These are phyloP conservation scores for Cystofilobasidium bisporidii DNA, from an alignment of 768 basidiomycete species.

Conservation along the genomic window DNA sequence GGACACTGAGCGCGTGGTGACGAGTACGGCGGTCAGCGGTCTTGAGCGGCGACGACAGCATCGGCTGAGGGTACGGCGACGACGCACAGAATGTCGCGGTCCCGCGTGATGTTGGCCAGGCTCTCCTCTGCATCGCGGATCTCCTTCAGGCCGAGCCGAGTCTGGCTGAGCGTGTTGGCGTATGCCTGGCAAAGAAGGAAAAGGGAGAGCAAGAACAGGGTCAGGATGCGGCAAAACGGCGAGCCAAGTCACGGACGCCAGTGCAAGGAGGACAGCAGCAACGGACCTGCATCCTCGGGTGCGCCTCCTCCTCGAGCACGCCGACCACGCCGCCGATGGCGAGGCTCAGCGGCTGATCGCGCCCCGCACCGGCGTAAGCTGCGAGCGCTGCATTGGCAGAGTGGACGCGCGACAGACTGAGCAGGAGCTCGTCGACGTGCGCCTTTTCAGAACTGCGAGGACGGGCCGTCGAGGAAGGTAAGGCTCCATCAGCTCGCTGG, in stretches of 20 bases:
- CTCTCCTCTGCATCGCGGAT: conserved; percentile 28
- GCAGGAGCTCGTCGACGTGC: conserved; percentile 25
- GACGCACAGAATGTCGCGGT: conserved; percentile 29
- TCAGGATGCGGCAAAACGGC: too few species aligned
- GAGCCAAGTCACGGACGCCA: too few species aligned
- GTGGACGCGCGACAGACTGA: conserved; percentile 22
- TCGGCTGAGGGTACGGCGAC: too few species aligned
- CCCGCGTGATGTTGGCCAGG: conserved; percentile 23
- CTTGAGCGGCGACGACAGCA: too few species aligned
- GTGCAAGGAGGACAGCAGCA: neutral
- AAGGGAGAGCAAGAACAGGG: too few species aligned
- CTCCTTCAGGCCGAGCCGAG: conserved; percentile 24
- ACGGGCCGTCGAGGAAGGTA: neutral
- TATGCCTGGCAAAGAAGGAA: too few species aligned
- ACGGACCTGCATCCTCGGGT: conserved; percentile 23
- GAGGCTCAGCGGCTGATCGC: conserved; percentile 18
- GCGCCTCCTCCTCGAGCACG: conserved; percentile 22
- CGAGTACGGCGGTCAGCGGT: too few species aligned
- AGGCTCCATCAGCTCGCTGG: neutral
- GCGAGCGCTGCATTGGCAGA: conserved; percentile 24
- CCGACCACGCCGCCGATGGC: conserved; percentile 26
- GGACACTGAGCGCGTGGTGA: too few species aligned
- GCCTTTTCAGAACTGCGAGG: conserved; percentile 22
- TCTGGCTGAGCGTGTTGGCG: conserved; percentile 16
- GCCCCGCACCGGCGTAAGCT: conserved; percentile 22